These are phyloP conservation scores for Smallanthus sonchifolius DNA, from an alignment of 129 eudicot species.

Conservation along the genomic window DNA sequence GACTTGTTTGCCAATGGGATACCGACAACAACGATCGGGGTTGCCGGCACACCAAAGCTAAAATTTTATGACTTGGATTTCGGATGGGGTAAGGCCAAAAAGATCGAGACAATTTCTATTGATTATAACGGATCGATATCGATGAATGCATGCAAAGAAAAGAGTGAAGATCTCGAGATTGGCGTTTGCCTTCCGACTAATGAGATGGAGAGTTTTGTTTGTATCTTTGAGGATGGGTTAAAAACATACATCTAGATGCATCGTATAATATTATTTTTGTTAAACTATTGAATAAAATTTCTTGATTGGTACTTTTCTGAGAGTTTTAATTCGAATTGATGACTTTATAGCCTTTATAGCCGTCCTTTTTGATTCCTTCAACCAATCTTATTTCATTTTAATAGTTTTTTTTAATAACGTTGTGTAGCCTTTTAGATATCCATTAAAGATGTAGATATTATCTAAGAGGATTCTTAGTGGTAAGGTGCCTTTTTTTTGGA, in stretches of 20 bases:
- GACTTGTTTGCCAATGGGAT: background rate
- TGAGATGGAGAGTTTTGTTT: constrained; percentile 25
- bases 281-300: no score
- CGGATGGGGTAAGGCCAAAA: constrained; percentile 14
- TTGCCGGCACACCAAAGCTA: constrained; percentile 9
- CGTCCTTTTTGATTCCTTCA: no score
- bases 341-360: no score
- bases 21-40: background rate
- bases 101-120: constrained; percentile 5
- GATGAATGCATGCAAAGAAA: background rate
- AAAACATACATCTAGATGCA: background rate
- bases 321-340: no score
- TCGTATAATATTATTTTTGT: background rate
- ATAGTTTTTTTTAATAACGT: no score
- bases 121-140: constrained; percentile 8
- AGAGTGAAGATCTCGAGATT: constrained; percentile 25
- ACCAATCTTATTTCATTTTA: no score
- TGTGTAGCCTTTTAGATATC: no score
- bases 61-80: constrained; percentile 20
- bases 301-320: no score
- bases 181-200: constrained; percentile 25
- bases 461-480: no score
- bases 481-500: no score
- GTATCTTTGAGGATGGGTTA: constrained; percentile 22
- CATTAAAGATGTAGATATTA: no score